phyloP scores from a whole-genome alignment of 2,329 filamentous ascomycete species.

The Hypoxylon sp. region DNA sequence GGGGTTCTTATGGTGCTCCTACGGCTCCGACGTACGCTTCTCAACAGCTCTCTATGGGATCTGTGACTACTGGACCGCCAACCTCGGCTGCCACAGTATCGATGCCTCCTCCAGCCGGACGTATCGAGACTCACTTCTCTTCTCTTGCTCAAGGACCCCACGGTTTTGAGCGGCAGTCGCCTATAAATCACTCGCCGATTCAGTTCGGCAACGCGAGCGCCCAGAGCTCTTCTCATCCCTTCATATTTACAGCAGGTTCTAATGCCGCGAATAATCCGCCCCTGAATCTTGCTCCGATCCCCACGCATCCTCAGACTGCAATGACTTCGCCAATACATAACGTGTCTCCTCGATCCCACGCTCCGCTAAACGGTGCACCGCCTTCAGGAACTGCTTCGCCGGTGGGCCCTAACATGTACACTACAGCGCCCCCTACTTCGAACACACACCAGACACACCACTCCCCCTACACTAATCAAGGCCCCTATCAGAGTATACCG shows the following conservation, averaged over 20 bases:
- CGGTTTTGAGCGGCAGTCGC: constrained; percentile 51
- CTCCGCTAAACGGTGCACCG: constrained; percentile 45
- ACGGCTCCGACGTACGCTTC: constrained; percentile 44
- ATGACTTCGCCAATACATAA: constrained; percentile 51
- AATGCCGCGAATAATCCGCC: constrained; percentile 43
- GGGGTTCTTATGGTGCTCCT: constrained; percentile 47
- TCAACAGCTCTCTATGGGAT: constrained; percentile 46
- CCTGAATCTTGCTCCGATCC: constrained; percentile 49
- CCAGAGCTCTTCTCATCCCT: constrained; percentile 47
- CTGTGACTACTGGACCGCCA: constrained; percentile 49
- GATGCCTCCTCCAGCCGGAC: constrained; percentile 51
- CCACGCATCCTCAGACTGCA: constrained; percentile 45
- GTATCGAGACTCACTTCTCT: constrained; percentile 52
- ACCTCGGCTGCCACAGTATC: constrained; percentile 49
- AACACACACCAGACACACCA: constrained; percentile 51
- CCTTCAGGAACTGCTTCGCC: constrained; percentile 49
- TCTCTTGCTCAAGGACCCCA: constrained; percentile 47
- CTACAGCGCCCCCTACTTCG: constrained; percentile 49
- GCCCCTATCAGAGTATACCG: constrained; percentile 48
- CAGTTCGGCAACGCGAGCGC: constrained; percentile 46
- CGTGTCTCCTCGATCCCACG: constrained; percentile 50
- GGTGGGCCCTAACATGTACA: constrained; percentile 52
- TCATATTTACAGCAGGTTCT: constrained; percentile 49
- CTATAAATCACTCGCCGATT: constrained; percentile 50
- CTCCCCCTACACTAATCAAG: constrained; percentile 49